These are phyloP conservation scores for Capsella bursapastoris DNA, from an alignment of 345 rosid genomes.

Conservation along the genomic window DNA sequence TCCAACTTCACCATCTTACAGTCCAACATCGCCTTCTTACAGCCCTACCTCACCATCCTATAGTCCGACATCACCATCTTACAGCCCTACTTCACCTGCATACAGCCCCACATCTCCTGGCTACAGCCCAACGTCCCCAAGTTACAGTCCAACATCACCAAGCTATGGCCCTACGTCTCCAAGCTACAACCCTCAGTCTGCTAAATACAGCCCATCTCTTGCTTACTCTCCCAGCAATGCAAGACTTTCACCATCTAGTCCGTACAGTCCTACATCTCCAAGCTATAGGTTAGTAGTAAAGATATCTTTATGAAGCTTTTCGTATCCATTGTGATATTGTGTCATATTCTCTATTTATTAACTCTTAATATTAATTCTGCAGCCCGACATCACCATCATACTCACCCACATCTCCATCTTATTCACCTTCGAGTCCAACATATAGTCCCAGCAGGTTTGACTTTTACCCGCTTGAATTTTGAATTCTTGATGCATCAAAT, in stretches of 20 bases:
- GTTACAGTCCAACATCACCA: slow-evolving; percentile 81
- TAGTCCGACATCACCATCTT: slow-evolving; percentile 81
- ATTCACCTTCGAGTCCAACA: slow-evolving; percentile 90
- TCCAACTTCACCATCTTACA: slow-evolving; percentile 84
- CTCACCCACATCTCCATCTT: slow-evolving; percentile 93
- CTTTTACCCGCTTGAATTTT: not conserved
- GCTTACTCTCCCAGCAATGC: slow-evolving; percentile 97
- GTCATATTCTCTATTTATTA: slow-evolving; percentile 10
- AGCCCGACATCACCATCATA: slow-evolving; percentile 93
- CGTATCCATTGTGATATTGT: not conserved
- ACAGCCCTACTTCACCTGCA: slow-evolving; percentile 83
- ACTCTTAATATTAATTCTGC: slow-evolving; percentile 34
- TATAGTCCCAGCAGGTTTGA: slow-evolving; percentile 94
- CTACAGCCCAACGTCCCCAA: slow-evolving; percentile 85
- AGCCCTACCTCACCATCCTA: slow-evolving; percentile 80
- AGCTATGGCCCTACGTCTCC: slow-evolving; percentile 79
- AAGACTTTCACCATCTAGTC: slow-evolving; percentile 82
- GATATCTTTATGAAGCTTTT: not conserved
- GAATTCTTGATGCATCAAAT: not conserved
- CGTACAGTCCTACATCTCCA: slow-evolving; percentile 96
- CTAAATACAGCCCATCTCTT: slow-evolving; percentile 79
- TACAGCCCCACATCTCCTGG: slow-evolving; percentile 85
- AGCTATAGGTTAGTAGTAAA: slow-evolving; percentile 64
- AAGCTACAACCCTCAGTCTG: slow-evolving; percentile 62
- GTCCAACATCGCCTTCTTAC: slow-evolving; percentile 85